Base-by-base conservation (phyloP, 179 eudicot species). In the Sideroxylon spinosum region DNA sequence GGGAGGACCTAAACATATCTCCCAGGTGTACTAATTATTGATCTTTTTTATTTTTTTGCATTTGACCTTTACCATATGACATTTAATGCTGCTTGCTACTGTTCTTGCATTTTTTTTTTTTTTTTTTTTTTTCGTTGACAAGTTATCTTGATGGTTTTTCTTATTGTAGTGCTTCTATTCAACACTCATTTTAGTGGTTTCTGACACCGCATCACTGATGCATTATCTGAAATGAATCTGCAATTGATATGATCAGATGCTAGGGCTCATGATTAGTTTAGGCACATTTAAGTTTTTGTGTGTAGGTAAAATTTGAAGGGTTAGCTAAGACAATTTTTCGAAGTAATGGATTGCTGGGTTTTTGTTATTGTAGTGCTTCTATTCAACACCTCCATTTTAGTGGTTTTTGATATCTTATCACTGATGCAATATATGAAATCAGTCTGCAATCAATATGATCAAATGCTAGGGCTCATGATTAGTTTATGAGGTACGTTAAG, bases 1-100 rank as follows among this genome's bases (percentile, higher is more conserved):
- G 98, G 99, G 67, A 85, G 86, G 95, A 93, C 83, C 99, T 95
- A 28, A 56, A 75, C 19, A 85, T 95, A 70, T 91, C 92, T 81
- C 85, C 50, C 68, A 87, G 97, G 98, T 95, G 85, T 62, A 57
- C n/a, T 11, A 75, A 25, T 75, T 28, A 32, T 17, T 73, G 48
- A 7, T 66, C 28, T 26, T 56, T 46, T 37, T 0, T 68, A 10
- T 66, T 49, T 2, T 50, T 26, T n/a, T 48, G 32, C 53, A 64
- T 13, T 48, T 25, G 52, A 50, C 29, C 28, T 64, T 62, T 19
- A 19, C 56, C 25, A 1, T 19, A 44, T n/a, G 49, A 16, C 59
- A 57, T 63, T 75, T 19, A 46, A 68, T 26, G 13, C 64, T 50
- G 74, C 17, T 55, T 3, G n/a, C 20, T 66, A 32, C 16, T 12